phyloP scores from a whole-genome alignment of 2,329 filamentous ascomycete genomes.

The Trichoderma sp. region DNA sequence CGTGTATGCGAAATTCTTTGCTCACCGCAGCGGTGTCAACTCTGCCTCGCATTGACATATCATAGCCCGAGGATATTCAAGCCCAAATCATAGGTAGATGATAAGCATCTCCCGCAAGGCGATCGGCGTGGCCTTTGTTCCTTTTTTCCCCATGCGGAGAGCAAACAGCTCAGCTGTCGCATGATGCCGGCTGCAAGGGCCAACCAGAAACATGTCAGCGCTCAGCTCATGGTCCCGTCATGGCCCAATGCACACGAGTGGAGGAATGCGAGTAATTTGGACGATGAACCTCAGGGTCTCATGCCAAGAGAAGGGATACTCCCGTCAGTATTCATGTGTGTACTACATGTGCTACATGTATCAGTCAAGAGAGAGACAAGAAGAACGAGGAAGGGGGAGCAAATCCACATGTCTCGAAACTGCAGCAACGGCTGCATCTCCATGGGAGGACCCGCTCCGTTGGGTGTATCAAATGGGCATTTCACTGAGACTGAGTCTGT shows the following conservation, averaged over 20 bases:
- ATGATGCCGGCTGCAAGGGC: slow-evolving; percentile 6
- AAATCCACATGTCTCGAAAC: slow-evolving; percentile 17
- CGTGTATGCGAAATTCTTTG: background rate
- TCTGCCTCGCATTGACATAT: background rate
- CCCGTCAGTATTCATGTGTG: background rate
- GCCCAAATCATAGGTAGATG: background rate
- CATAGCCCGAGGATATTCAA: background rate
- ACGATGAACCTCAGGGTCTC: background rate
- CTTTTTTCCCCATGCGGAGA: background rate
- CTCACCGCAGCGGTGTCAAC: background rate
- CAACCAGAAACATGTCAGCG: slow-evolving; percentile 8
- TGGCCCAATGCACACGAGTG: background rate
- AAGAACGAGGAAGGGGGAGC: background rate
- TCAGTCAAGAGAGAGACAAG: background rate
- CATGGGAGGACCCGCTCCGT: background rate
- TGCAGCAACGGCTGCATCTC: slow-evolving; percentile 17
- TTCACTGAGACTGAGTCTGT: background rate
- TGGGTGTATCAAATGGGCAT: background rate
- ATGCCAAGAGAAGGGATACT: slow-evolving; percentile 7
- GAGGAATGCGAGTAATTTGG: slow-evolving; percentile 20
- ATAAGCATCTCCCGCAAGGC: background rate
- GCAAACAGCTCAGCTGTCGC: slow-evolving; percentile 16
- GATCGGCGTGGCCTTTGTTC: background rate
- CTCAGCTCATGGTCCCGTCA: slow-evolving; percentile 3
- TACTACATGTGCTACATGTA: background rate